Percentiles rank a stretch among this genome's conserved stretches.
phyloP scores from a whole-genome alignment of 2,329 filamentous ascomycete genomes.

The Blastomyces gilchristii region DNA sequence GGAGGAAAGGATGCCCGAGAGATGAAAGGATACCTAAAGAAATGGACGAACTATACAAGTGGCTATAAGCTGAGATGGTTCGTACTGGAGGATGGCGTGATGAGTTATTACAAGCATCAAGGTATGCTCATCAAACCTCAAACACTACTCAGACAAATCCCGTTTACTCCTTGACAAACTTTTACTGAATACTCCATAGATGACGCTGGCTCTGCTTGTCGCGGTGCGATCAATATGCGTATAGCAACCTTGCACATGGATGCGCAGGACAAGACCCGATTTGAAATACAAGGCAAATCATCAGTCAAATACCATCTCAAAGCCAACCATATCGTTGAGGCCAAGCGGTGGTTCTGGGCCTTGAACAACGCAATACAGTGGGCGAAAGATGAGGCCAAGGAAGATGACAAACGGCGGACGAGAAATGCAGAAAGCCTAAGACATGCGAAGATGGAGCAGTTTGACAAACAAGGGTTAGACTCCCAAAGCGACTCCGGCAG shows the following conservation, averaged over 20 bases:
- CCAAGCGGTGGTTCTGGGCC: slow-evolving; percentile 98
- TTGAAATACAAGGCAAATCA: slow-evolving; percentile 95
- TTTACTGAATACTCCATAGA: slow-evolving; percentile 40
- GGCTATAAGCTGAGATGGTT: slow-evolving; percentile 98
- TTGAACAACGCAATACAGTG: slow-evolving; percentile 98
- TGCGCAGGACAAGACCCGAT: slow-evolving; percentile 90
- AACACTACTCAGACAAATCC: neutral
- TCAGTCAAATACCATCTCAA: slow-evolving; percentile 98
- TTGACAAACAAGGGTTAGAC: slow-evolving; percentile 43
- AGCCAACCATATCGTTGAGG: slow-evolving; percentile 95
- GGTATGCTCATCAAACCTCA: slow-evolving; percentile 28
- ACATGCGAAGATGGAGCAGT: slow-evolving; percentile 69
- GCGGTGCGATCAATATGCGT: slow-evolving; percentile 96
- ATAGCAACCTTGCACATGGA: slow-evolving; percentile 95
- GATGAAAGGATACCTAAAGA: slow-evolving; percentile 98
- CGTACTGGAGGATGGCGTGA: slow-evolving; percentile 88
- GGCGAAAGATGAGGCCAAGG: slow-evolving; percentile 91
- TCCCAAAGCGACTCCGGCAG: slow-evolving; percentile 30
- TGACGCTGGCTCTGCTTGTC: slow-evolving; percentile 88
- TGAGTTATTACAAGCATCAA: slow-evolving; percentile 99
- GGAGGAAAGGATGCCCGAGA: slow-evolving; percentile 81
- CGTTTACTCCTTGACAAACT: neutral
- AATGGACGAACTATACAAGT: slow-evolving; percentile 98
- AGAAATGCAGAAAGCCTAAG: slow-evolving; percentile 64
- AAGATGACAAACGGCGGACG: slow-evolving; percentile 68